Evolutionary conservation across 495 filamentous ascomycete species (phyloP).

Genomic region (Xylaria cubensis): DNA sequence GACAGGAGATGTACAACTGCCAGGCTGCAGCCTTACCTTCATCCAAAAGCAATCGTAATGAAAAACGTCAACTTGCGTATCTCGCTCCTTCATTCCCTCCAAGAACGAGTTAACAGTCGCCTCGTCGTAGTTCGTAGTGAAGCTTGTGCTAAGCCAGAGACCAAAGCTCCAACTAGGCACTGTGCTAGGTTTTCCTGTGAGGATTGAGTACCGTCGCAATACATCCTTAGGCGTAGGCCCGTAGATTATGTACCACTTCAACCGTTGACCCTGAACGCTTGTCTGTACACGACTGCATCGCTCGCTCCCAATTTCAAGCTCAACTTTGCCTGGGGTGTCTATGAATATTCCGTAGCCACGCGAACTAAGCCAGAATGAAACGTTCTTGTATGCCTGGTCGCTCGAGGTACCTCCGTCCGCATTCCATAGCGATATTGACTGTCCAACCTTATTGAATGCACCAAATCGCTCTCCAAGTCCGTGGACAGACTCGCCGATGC

Average conservation of each 20-base stretch:
- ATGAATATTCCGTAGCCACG: slow-evolving; percentile 76
- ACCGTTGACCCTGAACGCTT: slow-evolving; percentile 64
- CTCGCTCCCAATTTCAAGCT: slow-evolving; percentile 72
- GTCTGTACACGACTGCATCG: slow-evolving; percentile 69
- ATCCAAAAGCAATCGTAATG: slow-evolving; percentile 76
- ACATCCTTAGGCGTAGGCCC: slow-evolving; percentile 72
- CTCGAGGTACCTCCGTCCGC: slow-evolving; percentile 74
- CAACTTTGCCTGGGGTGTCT: slow-evolving; percentile 64
- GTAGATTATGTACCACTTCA: slow-evolving; percentile 70
- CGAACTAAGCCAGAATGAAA: slow-evolving; percentile 73
- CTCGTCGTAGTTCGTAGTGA: slow-evolving; percentile 75
- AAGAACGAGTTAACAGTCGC: slow-evolving; percentile 70
- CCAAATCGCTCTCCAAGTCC: slow-evolving; percentile 76
- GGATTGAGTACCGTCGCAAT: slow-evolving; percentile 63
- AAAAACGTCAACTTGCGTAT: slow-evolving; percentile 72
- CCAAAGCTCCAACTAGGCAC: slow-evolving; percentile 75
- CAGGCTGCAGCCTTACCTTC: slow-evolving; percentile 31
- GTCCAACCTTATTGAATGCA: slow-evolving; percentile 72
- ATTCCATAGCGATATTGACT: slow-evolving; percentile 72
- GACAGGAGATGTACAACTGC: not conserved
- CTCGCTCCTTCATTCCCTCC: slow-evolving; percentile 68
- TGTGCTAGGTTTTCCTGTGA: slow-evolving; percentile 65
- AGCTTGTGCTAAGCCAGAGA: slow-evolving; percentile 73
- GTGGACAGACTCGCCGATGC: slow-evolving; percentile 71
- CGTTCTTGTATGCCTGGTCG: slow-evolving; percentile 77